Base-by-base conservation (phyloP, 345 rosid species). In the Melaleuca alternifolia region DNA sequence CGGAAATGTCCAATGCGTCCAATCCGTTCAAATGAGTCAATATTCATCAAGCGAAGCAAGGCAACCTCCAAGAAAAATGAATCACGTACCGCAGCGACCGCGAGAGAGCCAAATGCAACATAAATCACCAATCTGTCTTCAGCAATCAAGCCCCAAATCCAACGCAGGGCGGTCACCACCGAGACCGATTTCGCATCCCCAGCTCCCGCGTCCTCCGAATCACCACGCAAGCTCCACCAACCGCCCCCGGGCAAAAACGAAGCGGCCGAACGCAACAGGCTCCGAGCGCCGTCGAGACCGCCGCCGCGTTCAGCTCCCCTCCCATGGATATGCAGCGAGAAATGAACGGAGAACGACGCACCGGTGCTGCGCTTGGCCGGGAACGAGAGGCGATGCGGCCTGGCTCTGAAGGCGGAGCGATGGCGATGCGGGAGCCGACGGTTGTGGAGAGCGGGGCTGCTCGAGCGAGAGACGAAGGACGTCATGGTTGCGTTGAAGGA, bases 91-190 rank as follows among this genome's bases (percentile, higher is more conserved):
- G 93, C 93, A n/a, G 94, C 93, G n/a, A 86, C 51, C 28, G 84
- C 46, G 82, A 92, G 89, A 83, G 91, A 89, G 75, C 86, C 89
- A 46, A 92, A 82, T 3, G 92, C 95, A 11, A 88, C 65, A 57
- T 84, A 91, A 48, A 90, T 37, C 76, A 92, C 87, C 93, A 91
- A 89, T 54, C 88, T 88, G 28, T 92, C 92, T 28, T 88, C 85
- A 41, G 89, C 93, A 82, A 93, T 85, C 85, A 91, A 87, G 14
- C 52, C 51, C 95, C 94, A 93, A 89, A 91, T 89, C 89, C 88
- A 88, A 53, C 85, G 50, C 65, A 93, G 90, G 83, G 92, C 90
- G 15, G 33, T 33, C 87, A 24, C 23, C 86, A 85, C 92, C 7
- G 92, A 91, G 20, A 89, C 77, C 24, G 90, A 52, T 75, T 91